A percentile compares a stretch with the other conserved stretches of the same genome.
Conservation (phyloP, 805 yeast genomes). For the Yamadazyma paraphyllophila region DNA sequence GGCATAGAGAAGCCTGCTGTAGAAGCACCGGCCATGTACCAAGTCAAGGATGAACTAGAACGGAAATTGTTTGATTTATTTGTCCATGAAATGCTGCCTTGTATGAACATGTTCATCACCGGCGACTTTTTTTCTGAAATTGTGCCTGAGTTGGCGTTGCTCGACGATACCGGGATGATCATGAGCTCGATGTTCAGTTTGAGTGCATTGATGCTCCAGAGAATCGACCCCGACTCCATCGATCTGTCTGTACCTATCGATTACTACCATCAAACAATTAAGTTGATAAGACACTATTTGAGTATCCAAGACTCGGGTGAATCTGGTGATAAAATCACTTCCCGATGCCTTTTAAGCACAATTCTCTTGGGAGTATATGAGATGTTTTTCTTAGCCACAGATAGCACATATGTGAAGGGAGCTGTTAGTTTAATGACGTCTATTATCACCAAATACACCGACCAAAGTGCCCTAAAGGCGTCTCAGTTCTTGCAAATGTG, state of each 20-base stretch:
- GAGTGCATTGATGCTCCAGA: constrained; percentile 33
- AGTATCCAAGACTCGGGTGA: constrained; percentile 17
- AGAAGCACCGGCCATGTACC: constrained; percentile 13
- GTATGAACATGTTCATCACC: constrained; percentile 33
- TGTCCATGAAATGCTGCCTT: constrained; percentile 25
- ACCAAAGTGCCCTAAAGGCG: constrained; percentile 18
- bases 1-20: background rate
- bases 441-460: constrained; percentile 20
- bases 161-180: constrained; percentile 40
- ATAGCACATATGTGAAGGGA: constrained; percentile 37
- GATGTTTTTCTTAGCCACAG: constrained; percentile 36
- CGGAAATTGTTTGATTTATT: constrained; percentile 33
- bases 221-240: constrained; percentile 26
- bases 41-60: constrained; percentile 24
- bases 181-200: constrained; percentile 35
- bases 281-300: constrained; percentile 30
- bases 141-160: constrained; percentile 34
- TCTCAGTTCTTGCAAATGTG: constrained; percentile 33
- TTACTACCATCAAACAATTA: constrained; percentile 36
- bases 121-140: constrained; percentile 28
- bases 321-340: constrained; percentile 25
- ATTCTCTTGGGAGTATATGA: constrained; percentile 38
- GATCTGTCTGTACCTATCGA: constrained; percentile 33
- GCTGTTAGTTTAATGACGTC: constrained; percentile 34
- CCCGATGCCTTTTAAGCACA: constrained; percentile 38